A percentile compares a stretch with the other conserved stretches of the same genome.
phyloP scores from a whole-genome alignment of 208 protist species.

The Sergeia podlipaevii region DNA sequence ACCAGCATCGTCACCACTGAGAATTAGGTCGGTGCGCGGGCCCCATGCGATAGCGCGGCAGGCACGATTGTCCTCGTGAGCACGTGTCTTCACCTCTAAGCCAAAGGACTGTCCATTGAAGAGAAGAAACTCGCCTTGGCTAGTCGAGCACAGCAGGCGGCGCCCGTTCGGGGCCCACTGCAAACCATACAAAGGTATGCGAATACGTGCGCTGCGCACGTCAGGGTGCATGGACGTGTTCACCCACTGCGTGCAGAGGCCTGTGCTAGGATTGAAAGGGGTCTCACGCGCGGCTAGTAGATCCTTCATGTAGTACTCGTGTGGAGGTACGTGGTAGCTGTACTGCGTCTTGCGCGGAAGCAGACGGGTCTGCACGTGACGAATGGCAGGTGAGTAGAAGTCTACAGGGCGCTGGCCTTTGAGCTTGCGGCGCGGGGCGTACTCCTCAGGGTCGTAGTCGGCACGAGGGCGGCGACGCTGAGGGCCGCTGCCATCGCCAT shows the following conservation, averaged over 20 bases:
- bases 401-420: slow-evolving; percentile 78
- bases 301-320: slow-evolving; percentile 86
- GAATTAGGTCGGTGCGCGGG: slow-evolving; percentile 69
- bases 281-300: slow-evolving; percentile 63
- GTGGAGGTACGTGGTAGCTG: slow-evolving; percentile 72
- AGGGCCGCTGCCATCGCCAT: slow-evolving; percentile 11
- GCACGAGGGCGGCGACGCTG: slow-evolving; percentile 37
- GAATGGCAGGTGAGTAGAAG: slow-evolving; percentile 81
- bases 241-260: slow-evolving; percentile 87
- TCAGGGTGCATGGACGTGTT: slow-evolving; percentile 88
- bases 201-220: slow-evolving; percentile 38
- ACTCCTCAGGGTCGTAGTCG: slow-evolving; percentile 76
- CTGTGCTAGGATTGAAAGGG: slow-evolving; percentile 77
- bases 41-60: slow-evolving; percentile 82
- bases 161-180: slow-evolving; percentile 81
- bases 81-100: slow-evolving; percentile 83
- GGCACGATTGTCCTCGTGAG: slow-evolving; percentile 72
- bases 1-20: slow-evolving; percentile 80
- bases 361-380: slow-evolving; percentile 74
- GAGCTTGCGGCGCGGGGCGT: slow-evolving; percentile 71
- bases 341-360: slow-evolving; percentile 55
- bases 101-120: slow-evolving; percentile 88
- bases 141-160: slow-evolving; percentile 76
- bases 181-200: slow-evolving; percentile 60
- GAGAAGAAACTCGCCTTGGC: slow-evolving; percentile 79